These are phyloP conservation scores for Termitomyces bulborhizus DNA, from an alignment of 768 basidiomycete species.

Conservation along the genomic window DNA sequence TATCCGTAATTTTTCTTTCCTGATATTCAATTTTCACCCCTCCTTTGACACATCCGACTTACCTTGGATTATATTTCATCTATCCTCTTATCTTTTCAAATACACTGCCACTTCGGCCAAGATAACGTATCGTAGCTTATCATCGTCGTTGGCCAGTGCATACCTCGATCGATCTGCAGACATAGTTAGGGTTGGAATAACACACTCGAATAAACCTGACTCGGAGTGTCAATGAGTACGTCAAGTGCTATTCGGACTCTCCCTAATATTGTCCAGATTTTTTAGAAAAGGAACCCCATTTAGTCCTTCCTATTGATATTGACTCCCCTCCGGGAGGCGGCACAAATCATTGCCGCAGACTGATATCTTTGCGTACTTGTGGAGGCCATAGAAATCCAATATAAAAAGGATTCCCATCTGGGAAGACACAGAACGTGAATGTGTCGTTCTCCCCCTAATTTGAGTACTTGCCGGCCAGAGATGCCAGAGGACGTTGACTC, in stretches of 20 bases:
- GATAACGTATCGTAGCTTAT: not conserved
- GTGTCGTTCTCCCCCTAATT: not conserved
- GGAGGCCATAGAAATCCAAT: not conserved
- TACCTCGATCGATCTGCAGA: not conserved
- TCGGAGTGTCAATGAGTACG: not conserved
- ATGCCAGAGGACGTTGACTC: no score
- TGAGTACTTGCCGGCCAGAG: no score
- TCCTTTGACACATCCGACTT: not conserved
- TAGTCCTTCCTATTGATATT: not conserved
- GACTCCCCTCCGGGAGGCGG: conserved; percentile 4
- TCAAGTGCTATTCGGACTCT: not conserved
- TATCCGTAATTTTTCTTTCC: not conserved
- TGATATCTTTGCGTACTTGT: not conserved
- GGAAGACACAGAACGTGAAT: conserved; percentile 4
- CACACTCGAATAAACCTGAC: not conserved
- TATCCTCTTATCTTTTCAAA: not conserved
- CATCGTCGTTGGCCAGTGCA: not conserved
- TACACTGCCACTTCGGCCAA: not conserved
- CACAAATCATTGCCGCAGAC: conserved; percentile 5
- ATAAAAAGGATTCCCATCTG: not conserved
- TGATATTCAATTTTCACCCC: not conserved
- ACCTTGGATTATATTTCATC: not conserved
- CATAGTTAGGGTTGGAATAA: not conserved
- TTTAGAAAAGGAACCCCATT: not conserved
- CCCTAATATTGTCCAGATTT: not conserved